Conservation (phyloP, 495 filamentous ascomycete species). For the Talaromyces wortmannii region DNA sequence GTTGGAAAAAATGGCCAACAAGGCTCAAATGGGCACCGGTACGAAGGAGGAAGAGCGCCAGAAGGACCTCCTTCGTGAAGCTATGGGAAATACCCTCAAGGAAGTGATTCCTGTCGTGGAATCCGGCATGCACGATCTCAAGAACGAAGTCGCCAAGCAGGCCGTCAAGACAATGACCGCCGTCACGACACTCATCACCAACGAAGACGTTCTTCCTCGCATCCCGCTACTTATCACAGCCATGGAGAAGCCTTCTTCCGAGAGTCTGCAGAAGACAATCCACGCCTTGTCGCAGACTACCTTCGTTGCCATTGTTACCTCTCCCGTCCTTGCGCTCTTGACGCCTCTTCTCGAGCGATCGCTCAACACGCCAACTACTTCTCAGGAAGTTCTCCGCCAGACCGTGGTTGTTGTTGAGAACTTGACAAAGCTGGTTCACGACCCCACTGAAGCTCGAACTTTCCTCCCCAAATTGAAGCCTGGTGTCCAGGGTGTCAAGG, state of each 20-base stretch:
- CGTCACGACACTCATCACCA: slow-evolving; percentile 83
- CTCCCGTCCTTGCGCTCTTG: slow-evolving; percentile 94
- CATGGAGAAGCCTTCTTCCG: slow-evolving; percentile 89
- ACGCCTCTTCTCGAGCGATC: slow-evolving; percentile 92
- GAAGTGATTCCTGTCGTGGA: slow-evolving; percentile 89
- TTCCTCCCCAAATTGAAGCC: slow-evolving; percentile 96
- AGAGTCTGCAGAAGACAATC: slow-evolving; percentile 87
- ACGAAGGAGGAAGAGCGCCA: slow-evolving; percentile 71
- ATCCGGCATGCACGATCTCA: slow-evolving; percentile 92
- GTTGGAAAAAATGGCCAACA: slow-evolving; percentile 85
- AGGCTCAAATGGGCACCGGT: slow-evolving; percentile 77
- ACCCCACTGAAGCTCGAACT: slow-evolving; percentile 89
- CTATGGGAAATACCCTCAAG: slow-evolving; percentile 89
- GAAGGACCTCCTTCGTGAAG: slow-evolving; percentile 82
- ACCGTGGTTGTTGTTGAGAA: slow-evolving; percentile 98
- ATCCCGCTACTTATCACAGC: slow-evolving; percentile 91
- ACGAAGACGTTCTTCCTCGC: slow-evolving; percentile 91
- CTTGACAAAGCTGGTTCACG: slow-evolving; percentile 96
- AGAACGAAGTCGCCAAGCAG: slow-evolving; percentile 83
- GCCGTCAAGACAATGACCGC: slow-evolving; percentile 85
- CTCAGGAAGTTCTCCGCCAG: slow-evolving; percentile 91
- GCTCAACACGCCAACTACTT: slow-evolving; percentile 80
- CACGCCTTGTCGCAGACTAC: slow-evolving; percentile 97
- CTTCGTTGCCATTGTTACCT: slow-evolving; percentile 94
- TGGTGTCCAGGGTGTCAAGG: slow-evolving; percentile 81